These are phyloP conservation scores for Senecio squalidus DNA, from an alignment of 140 eudicot genomes.

Conservation along the genomic window DNA sequence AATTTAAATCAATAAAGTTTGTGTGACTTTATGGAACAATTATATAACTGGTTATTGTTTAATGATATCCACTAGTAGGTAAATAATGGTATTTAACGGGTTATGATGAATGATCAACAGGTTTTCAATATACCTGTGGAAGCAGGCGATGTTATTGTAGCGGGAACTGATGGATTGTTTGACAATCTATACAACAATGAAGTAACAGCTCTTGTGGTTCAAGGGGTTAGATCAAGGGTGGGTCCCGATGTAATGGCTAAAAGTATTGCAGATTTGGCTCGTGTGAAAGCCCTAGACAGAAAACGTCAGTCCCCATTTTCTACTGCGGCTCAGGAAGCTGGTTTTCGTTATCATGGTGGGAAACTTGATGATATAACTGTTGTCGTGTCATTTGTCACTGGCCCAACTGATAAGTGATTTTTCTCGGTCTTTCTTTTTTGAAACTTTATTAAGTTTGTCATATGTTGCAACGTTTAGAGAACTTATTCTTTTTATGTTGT, in stretches of 20 bases:
- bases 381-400: conserved; percentile 62
- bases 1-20: too few relatives aligned
- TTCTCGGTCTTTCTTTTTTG: not conserved
- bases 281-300: conserved; percentile 59
- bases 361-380: conserved; percentile 91
- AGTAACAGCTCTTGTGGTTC: conserved; percentile 52
- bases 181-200: conserved; percentile 69
- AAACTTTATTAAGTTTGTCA: not conserved
- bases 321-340: conserved; percentile 85
- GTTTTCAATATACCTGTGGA: conserved; percentile 59
- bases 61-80: too few relatives aligned
- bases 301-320: conserved; percentile 65
- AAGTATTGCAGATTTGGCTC: conserved; percentile 67
- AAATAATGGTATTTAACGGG: not conserved
- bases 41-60: too few relatives aligned
- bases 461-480: conserved; percentile 1
- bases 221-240: conserved; percentile 45
- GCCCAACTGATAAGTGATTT: conserved; percentile 16
- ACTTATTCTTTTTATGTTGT: not conserved
- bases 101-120: conserved; percentile 23
- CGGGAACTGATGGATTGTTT: conserved; percentile 81
- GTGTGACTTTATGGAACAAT: too few relatives aligned
- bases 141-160: conserved; percentile 76
- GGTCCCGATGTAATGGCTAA: conserved; percentile 56
- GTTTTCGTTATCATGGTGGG: conserved; percentile 70